Evolutionary conservation across 192 early-diverging fungal genomes (phyloP).

Genomic region (Rhizoclosmatium sp.): DNA sequence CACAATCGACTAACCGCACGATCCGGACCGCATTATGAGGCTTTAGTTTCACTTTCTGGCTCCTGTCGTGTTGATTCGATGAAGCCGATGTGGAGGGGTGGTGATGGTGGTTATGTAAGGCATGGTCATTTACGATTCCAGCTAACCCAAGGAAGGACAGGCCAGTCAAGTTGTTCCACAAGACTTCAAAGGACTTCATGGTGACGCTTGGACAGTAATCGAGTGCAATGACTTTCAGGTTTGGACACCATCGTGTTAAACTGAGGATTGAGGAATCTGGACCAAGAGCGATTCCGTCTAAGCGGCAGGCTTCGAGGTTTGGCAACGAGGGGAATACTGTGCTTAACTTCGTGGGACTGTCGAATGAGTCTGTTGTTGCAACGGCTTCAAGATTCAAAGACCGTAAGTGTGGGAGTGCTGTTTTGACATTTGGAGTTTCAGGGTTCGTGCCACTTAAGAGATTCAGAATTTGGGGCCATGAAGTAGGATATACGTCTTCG

Average conservation of each 20-base stretch:
- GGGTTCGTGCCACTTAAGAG: conserved; percentile 23
- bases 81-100: background rate
- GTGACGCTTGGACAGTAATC: conserved; percentile 57
- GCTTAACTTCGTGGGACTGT: conserved; percentile 39
- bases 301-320: conserved; percentile 49
- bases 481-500: conserved; percentile 53
- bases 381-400: conserved; percentile 58
- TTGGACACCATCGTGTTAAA: conserved; percentile 38
- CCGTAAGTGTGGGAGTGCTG: conserved; percentile 38
- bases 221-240: conserved; percentile 52
- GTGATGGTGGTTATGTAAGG: background rate
- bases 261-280: conserved; percentile 35
- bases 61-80: background rate
- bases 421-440: background rate
- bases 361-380: conserved; percentile 52
- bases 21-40: conserved; percentile 45
- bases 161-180: conserved; percentile 53
- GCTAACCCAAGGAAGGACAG: conserved; percentile 58
- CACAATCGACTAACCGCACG: conserved; percentile 62
- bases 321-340: conserved; percentile 42
- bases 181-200: conserved; percentile 50
- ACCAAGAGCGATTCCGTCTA: conserved; percentile 59
- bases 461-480: conserved; percentile 49
- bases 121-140: conserved; percentile 47
- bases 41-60: conserved; percentile 10